Conservation (phyloP, 2,329 filamentous ascomycete species). For the Zasmidium cellare region DNA sequence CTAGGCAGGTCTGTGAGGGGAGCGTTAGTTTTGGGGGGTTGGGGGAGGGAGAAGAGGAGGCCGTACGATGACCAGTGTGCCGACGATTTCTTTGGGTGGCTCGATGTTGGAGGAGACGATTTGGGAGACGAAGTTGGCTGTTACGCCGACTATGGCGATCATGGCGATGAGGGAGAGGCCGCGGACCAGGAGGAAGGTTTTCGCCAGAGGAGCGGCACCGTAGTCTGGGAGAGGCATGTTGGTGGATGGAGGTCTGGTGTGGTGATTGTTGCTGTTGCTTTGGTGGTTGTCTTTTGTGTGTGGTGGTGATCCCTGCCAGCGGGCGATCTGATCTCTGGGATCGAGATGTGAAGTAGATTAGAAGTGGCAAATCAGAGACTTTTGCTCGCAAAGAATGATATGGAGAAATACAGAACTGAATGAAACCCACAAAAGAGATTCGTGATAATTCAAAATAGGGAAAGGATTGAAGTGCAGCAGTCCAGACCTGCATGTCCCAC, state of each 20-base stretch:
- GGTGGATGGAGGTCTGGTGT: conserved; percentile 8
- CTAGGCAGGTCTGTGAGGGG: conserved; percentile 66
- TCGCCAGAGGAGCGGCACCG: conserved; percentile 67
- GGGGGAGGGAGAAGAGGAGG: background rate
- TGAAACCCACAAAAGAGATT: conserved; percentile 16
- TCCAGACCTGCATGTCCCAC: background rate
- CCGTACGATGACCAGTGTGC: conserved; percentile 77
- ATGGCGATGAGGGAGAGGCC: conserved; percentile 70
- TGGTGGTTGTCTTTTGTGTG: conserved; percentile 7
- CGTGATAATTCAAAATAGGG: too few species aligned
- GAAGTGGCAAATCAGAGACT: background rate
- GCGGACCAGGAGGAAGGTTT: conserved; percentile 74
- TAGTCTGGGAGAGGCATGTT: conserved; percentile 60
- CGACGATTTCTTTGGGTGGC: conserved; percentile 72
- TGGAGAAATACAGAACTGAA: conserved; percentile 13
- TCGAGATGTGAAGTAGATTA: background rate
- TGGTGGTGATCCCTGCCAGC: conserved; percentile 26
- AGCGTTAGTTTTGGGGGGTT: background rate
- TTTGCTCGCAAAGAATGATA: background rate
- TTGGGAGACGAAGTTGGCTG: conserved; percentile 76
- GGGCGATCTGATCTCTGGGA: conserved; percentile 19
- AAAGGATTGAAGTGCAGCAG: conserved; percentile 1
- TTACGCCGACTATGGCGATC: conserved; percentile 75
- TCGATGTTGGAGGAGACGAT: conserved; percentile 67
- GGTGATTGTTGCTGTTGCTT: conserved; percentile 10